Conservation (phyloP, 2,329 filamentous ascomycete species). For the Shiraia sp. region DNA sequence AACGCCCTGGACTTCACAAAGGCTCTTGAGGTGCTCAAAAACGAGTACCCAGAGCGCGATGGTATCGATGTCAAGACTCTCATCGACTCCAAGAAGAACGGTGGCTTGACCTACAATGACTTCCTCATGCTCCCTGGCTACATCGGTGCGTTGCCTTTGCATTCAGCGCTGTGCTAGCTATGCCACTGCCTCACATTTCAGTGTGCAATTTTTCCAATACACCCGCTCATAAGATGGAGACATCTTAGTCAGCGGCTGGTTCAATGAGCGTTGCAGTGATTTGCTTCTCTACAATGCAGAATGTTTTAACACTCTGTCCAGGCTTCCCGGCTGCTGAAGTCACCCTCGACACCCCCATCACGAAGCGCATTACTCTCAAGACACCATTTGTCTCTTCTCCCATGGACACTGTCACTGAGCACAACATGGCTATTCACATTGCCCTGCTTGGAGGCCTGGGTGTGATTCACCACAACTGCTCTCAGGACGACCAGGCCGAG, state of each 20-base stretch:
- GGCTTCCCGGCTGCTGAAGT: constrained; percentile 92
- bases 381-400: constrained; percentile 96
- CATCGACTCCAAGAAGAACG: constrained; percentile 87
- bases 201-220: background rate
- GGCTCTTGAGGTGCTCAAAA: constrained; percentile 77
- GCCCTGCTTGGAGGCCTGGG: constrained; percentile 84
- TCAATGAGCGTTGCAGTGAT: no score
- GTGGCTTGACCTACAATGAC: constrained; percentile 97
- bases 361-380: constrained; percentile 94
- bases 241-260: no score
- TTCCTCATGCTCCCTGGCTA: constrained; percentile 96
- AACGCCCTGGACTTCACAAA: constrained; percentile 72
- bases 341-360: constrained; percentile 84
- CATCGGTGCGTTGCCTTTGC: constrained; percentile 64
- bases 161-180: constrained; percentile 1
- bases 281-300: no score
- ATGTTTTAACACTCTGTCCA: constrained; percentile 38
- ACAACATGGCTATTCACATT: constrained; percentile 99
- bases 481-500: constrained; percentile 93
- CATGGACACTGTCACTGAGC: constrained; percentile 99
- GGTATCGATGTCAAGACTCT: constrained; percentile 85
- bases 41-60: constrained; percentile 77
- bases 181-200: background rate
- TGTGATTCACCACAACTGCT: constrained; percentile 99
- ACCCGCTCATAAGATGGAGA: no score